Evolutionary conservation across 306 rosid species (phyloP), one percentile per base, ranked within the genome.

Genomic region (Begonia fuchsioides): DNA sequence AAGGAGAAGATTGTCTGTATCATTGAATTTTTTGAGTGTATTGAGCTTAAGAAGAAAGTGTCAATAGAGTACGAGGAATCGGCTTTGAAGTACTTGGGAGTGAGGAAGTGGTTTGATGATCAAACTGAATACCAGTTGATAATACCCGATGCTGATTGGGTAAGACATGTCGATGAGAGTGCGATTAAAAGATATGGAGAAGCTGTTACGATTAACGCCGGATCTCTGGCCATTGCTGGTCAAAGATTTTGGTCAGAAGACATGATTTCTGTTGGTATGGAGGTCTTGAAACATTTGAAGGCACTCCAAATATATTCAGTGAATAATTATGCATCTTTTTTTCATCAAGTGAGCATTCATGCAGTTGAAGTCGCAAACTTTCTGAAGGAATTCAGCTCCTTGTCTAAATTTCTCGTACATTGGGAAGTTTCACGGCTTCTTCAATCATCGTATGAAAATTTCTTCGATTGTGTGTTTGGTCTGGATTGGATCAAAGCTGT

Each of bases 141-240:
- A 16, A 47, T 63, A 45, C 61, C 76, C 50, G 68, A 72, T 62
- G 82, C 78, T 18, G 54, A 18, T 38, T 83, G 90, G 94, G 76
- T 69, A 14, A 62, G 5, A 3, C 54, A 70, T 48, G 20, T 40
- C 5, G 62, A 53, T 5, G 56, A 38, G 13, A 49, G 49, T 9
- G 20, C 48, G 45, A 54, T 73, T 11, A 50, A 39, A 43, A 61
- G 11, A 39, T 62, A 55, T 7, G 81, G 77, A 16, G 59, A 49
- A 44, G 26, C 66, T 15, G 68, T 77, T 10, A 44, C 32, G 49
- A 43, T 63, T 15, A 57, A 70, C 35, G 51, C 48, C 43, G 16
- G 32, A 3, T 19, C 43, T 35, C 50, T 79, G 16, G 62, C 67
- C 56, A 47, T 60, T 11, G 71, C 52, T 43, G 82, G 76, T 61